phyloP scores from a whole-genome alignment of 2,329 filamentous ascomycete genomes.

The Rhynchosporium graminicola region DNA sequence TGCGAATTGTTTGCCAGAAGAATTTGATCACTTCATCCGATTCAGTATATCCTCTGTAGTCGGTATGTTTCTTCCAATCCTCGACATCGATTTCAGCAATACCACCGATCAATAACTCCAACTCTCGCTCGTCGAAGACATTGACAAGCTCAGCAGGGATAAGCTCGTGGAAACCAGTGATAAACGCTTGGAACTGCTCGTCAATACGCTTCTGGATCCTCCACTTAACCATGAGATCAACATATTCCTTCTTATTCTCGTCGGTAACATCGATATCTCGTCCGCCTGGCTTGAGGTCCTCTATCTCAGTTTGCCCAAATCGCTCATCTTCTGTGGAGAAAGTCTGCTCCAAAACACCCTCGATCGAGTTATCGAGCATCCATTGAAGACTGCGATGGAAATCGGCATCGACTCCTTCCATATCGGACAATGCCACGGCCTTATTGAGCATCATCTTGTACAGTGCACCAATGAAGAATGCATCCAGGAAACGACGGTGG shows the following conservation, averaged over 20 bases:
- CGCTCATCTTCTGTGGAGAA: conserved; percentile 97
- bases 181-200: conserved; percentile 98
- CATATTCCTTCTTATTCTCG: conserved; percentile 98
- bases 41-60: conserved; percentile 98
- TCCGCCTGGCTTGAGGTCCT: conserved; percentile 89
- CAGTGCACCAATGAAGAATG: conserved; percentile 97
- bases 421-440: conserved; percentile 86
- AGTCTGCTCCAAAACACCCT: conserved; percentile 89
- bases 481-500: conserved; percentile 94
- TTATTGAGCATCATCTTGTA: conserved; percentile 99
- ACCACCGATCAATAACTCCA: conserved; percentile 94
- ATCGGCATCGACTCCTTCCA: conserved; percentile 98
- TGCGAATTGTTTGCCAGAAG: conserved; percentile 97
- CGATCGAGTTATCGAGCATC: conserved; percentile 98
- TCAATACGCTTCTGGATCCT: conserved; percentile 98
- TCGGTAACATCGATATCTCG: conserved; percentile 95
- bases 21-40: conserved; percentile 95
- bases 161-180: conserved; percentile 94
- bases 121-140: conserved; percentile 96
- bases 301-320: conserved; percentile 90
- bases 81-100: conserved; percentile 99
- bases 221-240: conserved; percentile 98
- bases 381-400: conserved; percentile 96
- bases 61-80: conserved; percentile 99
- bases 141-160: conserved; percentile 96